Evolutionary conservation across 176 grass and related monocot genomes (phyloP), one percentile per base, ranked within the genome.

Genomic region (Poa pratensis): DNA sequence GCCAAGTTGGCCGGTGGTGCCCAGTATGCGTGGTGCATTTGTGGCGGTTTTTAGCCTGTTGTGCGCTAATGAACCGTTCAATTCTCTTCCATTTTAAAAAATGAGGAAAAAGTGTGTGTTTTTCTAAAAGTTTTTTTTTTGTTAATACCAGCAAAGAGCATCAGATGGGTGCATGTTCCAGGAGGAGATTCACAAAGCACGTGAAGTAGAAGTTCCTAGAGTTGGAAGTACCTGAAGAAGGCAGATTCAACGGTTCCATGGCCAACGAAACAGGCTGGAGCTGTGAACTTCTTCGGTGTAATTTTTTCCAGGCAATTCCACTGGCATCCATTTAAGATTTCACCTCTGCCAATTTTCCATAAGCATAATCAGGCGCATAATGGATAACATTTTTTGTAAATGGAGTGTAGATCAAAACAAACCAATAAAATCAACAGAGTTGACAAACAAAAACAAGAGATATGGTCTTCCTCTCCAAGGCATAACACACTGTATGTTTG

Each of bases 171-270:
- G 71, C 48, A 75, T 3, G 20, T 1, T 10, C 53, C 9, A 34
- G 8, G 26, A 34, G 26, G 48, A 32, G 16, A 53, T 1, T 53
- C 2, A 3, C 4, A 32, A 75, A 53, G 48, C 17, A 10, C 9
- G 18, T 34, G 73, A 75, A 75, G 73, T 53, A 75, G 26, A 75
- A 53, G 27, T 75, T 54, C 2, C 12, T 0, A 71, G 73, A 43
- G n/a, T 73, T 60, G 0, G 42, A 17, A 5, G 5, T 89, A 90
- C 88, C 88, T 90, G 28, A 76, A 77, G 35, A 64, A 6, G 45
- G 35, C 15, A 57, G 34, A 16, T 26, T 50, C 19, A 43, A 0
- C 45, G 17, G 50, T 24, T 68, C 70, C 70, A 52, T 2, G 11
- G 15, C 50, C 17, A 40, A 7, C 0, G 28, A 45, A 64, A 72